These are phyloP conservation scores for Saccharum hybrid DNA, from an alignment of 202 grass and related monocot genomes.

Conservation along the genomic window DNA sequence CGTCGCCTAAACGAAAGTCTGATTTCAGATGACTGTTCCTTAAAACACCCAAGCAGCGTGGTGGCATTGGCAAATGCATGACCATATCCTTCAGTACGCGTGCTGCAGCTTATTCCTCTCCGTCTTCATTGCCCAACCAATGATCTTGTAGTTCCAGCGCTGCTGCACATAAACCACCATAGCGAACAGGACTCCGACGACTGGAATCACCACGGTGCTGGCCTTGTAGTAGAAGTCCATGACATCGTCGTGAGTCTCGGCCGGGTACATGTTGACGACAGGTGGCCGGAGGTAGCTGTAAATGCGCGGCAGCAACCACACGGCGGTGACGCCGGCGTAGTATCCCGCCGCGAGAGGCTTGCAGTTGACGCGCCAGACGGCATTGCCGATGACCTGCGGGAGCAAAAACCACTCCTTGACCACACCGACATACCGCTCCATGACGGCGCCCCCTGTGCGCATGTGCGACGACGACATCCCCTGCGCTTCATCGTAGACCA, in stretches of 20 bases:
- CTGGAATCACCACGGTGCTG: background rate
- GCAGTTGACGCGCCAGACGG: constrained; percentile 63
- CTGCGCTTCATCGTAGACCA: background rate
- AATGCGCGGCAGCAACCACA: constrained; percentile 38
- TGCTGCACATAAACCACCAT: constrained; percentile 1
- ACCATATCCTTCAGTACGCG: too few relatives aligned
- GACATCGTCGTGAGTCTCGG: too few relatives aligned
- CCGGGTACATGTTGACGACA: too few relatives aligned
- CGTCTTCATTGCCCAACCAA: too few relatives aligned
- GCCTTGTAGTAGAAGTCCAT: too few relatives aligned
- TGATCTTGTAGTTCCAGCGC: constrained; percentile 8
- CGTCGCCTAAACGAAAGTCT: too few relatives aligned
- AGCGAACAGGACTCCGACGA: background rate
- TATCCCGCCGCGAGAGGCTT: constrained; percentile 49
- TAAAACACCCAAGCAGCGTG: too few relatives aligned
- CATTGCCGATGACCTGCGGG: constrained; percentile 64
- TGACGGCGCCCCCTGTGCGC: background rate
- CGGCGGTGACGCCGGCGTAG: constrained; percentile 60
- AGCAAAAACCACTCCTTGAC: constrained; percentile 64
- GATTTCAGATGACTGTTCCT: too few relatives aligned
- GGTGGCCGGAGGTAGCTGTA: constrained; percentile 48
- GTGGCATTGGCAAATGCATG: background rate
- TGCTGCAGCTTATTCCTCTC: too few relatives aligned
- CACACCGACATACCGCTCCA: constrained; percentile 55
- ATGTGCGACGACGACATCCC: too few relatives aligned